Conservation (phyloP, 208 protist species). For the Naegleria fowleri region DNA sequence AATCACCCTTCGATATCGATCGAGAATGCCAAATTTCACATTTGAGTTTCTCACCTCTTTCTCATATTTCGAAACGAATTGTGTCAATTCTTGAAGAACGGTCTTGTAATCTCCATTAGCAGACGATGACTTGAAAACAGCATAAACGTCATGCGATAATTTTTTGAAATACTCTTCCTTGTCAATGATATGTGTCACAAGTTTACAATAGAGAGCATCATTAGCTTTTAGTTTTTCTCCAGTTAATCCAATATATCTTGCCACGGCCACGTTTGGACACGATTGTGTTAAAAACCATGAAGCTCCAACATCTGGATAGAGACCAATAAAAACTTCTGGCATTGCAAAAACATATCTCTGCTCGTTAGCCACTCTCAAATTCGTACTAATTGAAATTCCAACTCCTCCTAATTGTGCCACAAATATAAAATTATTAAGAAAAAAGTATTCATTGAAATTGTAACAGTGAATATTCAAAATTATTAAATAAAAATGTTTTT, state of each 20-base stretch:
- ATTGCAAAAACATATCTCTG: constrained; percentile 25
- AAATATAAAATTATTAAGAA: too few relatives aligned
- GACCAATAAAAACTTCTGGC: constrained; percentile 23
- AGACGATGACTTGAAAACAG: background rate
- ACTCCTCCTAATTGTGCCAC: too few relatives aligned
- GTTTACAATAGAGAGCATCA: background rate
- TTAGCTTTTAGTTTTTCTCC: background rate
- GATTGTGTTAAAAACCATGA: background rate
- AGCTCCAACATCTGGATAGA: constrained; percentile 21
- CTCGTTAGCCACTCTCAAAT: background rate
- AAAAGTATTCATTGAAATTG: too few relatives aligned
- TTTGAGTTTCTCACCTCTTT: background rate
- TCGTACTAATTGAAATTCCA: background rate
- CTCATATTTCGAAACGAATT: background rate
- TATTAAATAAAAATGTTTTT: too few relatives aligned
- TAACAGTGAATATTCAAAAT: background rate
- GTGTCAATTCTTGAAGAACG: background rate
- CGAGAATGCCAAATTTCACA: background rate
- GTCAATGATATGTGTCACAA: background rate
- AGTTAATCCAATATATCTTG: constrained; percentile 14
- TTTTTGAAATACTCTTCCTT: background rate
- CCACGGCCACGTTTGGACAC: background rate
- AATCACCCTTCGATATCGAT: background rate
- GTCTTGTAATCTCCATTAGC: background rate
- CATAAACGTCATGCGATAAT: background rate